phyloP scores from a whole-genome alignment of 169 alveolate genomes.

The Cystoisospora suis region DNA sequence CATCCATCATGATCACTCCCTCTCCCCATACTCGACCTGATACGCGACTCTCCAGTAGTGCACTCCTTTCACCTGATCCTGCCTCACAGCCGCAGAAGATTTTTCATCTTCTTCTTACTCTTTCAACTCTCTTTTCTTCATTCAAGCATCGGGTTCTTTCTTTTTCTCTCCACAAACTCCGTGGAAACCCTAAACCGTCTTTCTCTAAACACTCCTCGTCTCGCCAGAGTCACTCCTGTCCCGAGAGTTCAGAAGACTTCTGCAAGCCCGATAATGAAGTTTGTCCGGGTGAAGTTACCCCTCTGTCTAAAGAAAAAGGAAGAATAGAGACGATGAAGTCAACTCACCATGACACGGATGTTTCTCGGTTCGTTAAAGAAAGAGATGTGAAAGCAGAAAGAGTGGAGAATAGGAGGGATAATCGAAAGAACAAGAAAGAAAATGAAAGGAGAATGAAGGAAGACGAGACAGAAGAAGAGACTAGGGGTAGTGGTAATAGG shows the following conservation, averaged over 20 bases:
- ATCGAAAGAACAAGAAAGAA: background rate
- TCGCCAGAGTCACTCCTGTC: background rate
- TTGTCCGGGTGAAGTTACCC: background rate
- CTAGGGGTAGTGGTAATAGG: background rate
- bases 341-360: background rate
- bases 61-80: no score
- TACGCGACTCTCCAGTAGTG: no score
- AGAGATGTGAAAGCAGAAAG: background rate
- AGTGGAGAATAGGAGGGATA: background rate
- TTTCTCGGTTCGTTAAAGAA: background rate
- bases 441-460: background rate
- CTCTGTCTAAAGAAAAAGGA: background rate
- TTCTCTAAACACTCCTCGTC: no score
- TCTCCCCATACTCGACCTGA: no score
- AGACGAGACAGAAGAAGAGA: background rate
- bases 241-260: background rate
- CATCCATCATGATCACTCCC: no score
- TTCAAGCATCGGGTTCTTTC: background rate
- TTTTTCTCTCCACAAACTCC: background rate
- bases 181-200: no score
- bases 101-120: no score
- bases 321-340: background rate
- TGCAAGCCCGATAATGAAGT: background rate
- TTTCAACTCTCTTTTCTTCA: no score
- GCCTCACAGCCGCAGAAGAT: no score